Percentiles rank a stretch among this genome's conserved stretches.
Evolutionary conservation across 148 eudicot genomes (phyloP).

Genomic region (Agrostemma githago): DNA sequence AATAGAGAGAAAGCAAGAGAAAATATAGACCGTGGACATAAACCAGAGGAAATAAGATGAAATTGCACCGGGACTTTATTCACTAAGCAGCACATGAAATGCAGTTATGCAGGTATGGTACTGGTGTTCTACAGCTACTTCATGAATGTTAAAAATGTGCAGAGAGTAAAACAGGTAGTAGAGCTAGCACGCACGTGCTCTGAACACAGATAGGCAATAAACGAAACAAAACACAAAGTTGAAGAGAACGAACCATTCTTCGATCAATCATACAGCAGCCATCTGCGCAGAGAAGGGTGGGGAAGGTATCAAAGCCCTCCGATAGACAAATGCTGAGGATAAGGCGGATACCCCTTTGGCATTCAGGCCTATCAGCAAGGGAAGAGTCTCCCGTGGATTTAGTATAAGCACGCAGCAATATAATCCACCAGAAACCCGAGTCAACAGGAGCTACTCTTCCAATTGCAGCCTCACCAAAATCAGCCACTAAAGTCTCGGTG

Average conservation of each 20-base stretch:
- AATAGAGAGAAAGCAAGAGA: not conserved
- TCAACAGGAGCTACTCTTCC: slow-evolving; percentile 67
- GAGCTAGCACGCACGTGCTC: not conserved
- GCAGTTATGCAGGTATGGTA: not conserved
- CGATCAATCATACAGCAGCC: slow-evolving; percentile 65
- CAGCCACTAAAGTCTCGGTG: slow-evolving; percentile 43
- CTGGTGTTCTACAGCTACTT: not conserved
- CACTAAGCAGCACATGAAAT: slow-evolving; percentile 7
- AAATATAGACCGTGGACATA: not conserved
- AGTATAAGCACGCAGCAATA: slow-evolving; percentile 50
- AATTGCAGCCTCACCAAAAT: slow-evolving; percentile 51
- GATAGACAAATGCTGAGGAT: slow-evolving; percentile 51
- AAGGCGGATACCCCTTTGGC: slow-evolving; percentile 55
- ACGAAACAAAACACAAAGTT: slow-evolving; percentile 5
- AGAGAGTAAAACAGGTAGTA: not conserved
- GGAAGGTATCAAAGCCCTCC: slow-evolving; percentile 59
- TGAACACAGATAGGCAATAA: not conserved
- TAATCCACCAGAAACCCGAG: slow-evolving; percentile 69
- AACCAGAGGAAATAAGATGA: not conserved
- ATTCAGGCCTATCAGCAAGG: slow-evolving; percentile 50
- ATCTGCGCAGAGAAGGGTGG: slow-evolving; percentile 55
- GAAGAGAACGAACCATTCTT: slow-evolving; percentile 42
- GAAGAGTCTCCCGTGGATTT: slow-evolving; percentile 54
- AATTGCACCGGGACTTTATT: not conserved
- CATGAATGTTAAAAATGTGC: not conserved